Evolutionary conservation across 116 monocot genomes (phyloP), one percentile per base, ranked within the genome.

Genomic region (Papilionanthe hybrid): DNA sequence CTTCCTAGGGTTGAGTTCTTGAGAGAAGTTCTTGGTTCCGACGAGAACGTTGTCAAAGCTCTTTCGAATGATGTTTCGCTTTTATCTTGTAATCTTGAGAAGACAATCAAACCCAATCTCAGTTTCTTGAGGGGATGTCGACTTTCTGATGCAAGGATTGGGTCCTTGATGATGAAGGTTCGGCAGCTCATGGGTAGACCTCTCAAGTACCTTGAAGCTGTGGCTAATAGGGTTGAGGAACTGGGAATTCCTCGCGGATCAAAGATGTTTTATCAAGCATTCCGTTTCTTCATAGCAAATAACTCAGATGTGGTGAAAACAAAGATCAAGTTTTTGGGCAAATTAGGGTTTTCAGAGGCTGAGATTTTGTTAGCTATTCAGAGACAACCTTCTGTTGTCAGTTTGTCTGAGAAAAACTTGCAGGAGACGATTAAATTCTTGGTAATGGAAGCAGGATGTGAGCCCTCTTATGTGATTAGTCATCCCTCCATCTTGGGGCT

Each of bases 321-420:
- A 41, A 85, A 75, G 77, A 13, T 78, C 5, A 72, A 79, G n/a
- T 7, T 85, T 30, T 10, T 74, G 32, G 72, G 55, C 48, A 20
- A 17, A 7, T 41, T 78, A 45, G 85, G 85, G 45, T 85, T 81
- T 77, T 85, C 85, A 42, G 73, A 82, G 15, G 45, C 72, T 3
- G 78, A 85, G 41, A 44, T 85, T 25, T 0, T n/a, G 5, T 17
- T 5, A 11, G 82, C 78, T 13, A 55, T 82, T 3, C 5, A 6
- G 5, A 85, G 63, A 42, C n/a, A 19, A 23, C 85, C 85, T 5
- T 2, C 0, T 12, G 32, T 85, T 23, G 7, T 85, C 44, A 20
- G 9, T 5, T 8, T 78, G 13, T 85, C 78, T 20, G 5, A 53
- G 30, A 49, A 74, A 22, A 55, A 25, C 1, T 22, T 85, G 60